Evolutionary conservation across 139 green algal genomes (phyloP), one percentile per base, ranked within the genome.

Genomic region (Micractinium conductrix): DNA sequence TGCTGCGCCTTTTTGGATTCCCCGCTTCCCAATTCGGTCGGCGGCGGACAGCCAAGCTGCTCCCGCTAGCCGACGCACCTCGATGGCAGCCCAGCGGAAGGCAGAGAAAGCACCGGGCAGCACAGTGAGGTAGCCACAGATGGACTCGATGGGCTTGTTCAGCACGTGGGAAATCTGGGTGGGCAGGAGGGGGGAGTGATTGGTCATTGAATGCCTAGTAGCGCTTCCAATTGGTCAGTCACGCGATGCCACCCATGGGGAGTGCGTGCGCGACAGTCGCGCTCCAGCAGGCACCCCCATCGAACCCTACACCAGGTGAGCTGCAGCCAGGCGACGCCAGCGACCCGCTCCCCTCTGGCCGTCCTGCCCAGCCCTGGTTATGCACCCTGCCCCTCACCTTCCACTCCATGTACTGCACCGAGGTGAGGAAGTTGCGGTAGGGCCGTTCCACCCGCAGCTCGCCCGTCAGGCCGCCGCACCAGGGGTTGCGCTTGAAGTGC

Each of bases 351-450:
- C 40, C 38, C 12, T 10, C 37, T 28, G 21, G 2, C 38, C n/a
- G n/a, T n/a, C n/a, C 10, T 14, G 16, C 22, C 71, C 42, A 35
- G 4, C 37, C 2, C 26, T n/a, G n/a, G n/a, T n/a, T 58, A 58
- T 24, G 35, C 38, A 45, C 17, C 38, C 33, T 9, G 17, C 30
- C 28, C 28, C 55, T 30, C 79, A 89, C 86, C 75, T 90, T 90
- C 86, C 86, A 90, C 81, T 90, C 86, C 76, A 85, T 87, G 45
- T 85, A 90, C 82, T 90, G 86, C 73, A 90, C 86, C 0, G 45
- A 76, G 72, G 86, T 83, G 37, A 90, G 75, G 68, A 90, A 88
- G 82, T 83, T 90, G 74, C 82, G 75, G 60, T 88, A 90, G 42
- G 86, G 86, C 8, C 86, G 75, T 53, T 90, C 86, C 58, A 90